Base-by-base conservation (phyloP, 148 eudicot species). In the Silene conica region DNA sequence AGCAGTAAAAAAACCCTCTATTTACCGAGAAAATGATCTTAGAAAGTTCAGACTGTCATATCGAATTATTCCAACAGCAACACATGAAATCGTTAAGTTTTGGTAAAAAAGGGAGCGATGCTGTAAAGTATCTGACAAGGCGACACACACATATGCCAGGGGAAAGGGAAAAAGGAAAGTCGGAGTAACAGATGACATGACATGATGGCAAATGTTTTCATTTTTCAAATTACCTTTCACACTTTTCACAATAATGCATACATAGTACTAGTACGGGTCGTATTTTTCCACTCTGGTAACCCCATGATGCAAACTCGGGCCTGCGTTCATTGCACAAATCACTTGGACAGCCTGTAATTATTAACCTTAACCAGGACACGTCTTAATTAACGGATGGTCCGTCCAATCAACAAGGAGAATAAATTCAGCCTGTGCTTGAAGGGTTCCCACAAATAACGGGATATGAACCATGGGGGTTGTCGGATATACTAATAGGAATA, bases 291-390 rank as follows among this genome's bases (percentile, higher is more conserved):
- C 48, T 12, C 52, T 8, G 0, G 4, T 54, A 11, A 21, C 55
- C 43, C 38, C 63, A 61, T 61, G 26, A 70, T 60, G 63, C 14
- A 70, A 76, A 66, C 8, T 26, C 26, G 55, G 70, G 69, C 18
- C 61, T 50, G 22, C 28, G 22, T 60, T 63, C 16, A 71, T 54
- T 70, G 74, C 50, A 52, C 59, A 20, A 67, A 16, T 54, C 60
- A 73, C 70, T 68, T 67, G 81, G 70, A 68, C 77, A 67, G 55
- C 69, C 63, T 73, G 73, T 78, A 69, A 77, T 14, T 54, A 77
- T 14, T 54, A 66, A 73, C 60, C 26, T 72, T 73, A 73, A 41
- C 60, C 31, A 72, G 31, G 11, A 25, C 21, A 55, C 46, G 45
- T 59, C 14, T 25, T 58, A 67, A 58, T 67, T 59, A 12, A 59